These are phyloP conservation scores for Neofusicoccum umdonicola DNA, from an alignment of 2,329 filamentous ascomycete species.

Conservation along the genomic window DNA sequence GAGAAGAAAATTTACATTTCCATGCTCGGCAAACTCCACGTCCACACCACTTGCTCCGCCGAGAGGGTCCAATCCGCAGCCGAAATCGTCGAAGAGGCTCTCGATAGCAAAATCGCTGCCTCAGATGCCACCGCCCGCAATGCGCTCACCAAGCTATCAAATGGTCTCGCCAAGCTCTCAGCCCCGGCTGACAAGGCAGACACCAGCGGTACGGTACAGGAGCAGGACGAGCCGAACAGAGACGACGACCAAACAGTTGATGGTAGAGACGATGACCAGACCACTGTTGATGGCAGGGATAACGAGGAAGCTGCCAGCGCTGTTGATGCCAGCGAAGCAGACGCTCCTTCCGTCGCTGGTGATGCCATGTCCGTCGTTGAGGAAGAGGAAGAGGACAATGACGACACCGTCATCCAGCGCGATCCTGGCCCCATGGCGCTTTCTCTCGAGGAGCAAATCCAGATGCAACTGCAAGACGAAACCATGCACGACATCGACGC, in stretches of 20 bases:
- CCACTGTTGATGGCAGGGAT: constrained; percentile 24
- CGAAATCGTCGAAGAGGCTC: constrained; percentile 46
- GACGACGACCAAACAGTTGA: neutral
- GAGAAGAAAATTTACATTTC: constrained; percentile 80
- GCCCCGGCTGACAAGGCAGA: constrained; percentile 20
- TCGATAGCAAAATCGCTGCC: constrained; percentile 49
- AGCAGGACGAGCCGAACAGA: constrained; percentile 16
- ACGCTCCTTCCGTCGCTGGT: neutral
- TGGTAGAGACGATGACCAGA: neutral
- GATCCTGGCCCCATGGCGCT: neutral
- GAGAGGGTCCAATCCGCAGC: constrained; percentile 39
- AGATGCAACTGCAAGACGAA: constrained; percentile 16
- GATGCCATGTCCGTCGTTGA: constrained; percentile 1
- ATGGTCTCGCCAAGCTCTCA: constrained; percentile 53
- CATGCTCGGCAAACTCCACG: constrained; percentile 77
- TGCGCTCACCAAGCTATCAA: constrained; percentile 54
- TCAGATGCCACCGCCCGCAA: constrained; percentile 54
- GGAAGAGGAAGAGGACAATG: constrained; percentile 21
- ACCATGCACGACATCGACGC: constrained; percentile 28
- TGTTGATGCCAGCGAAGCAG: neutral
- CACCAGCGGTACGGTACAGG: constrained; percentile 10
- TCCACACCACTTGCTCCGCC: constrained; percentile 61
- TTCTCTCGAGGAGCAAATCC: constrained; percentile 16
- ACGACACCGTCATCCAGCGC: constrained; percentile 17
- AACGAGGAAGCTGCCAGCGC: constrained; percentile 20